phyloP scores from a whole-genome alignment of 2,329 filamentous ascomycete genomes.

The Fusarium bactridioides region DNA sequence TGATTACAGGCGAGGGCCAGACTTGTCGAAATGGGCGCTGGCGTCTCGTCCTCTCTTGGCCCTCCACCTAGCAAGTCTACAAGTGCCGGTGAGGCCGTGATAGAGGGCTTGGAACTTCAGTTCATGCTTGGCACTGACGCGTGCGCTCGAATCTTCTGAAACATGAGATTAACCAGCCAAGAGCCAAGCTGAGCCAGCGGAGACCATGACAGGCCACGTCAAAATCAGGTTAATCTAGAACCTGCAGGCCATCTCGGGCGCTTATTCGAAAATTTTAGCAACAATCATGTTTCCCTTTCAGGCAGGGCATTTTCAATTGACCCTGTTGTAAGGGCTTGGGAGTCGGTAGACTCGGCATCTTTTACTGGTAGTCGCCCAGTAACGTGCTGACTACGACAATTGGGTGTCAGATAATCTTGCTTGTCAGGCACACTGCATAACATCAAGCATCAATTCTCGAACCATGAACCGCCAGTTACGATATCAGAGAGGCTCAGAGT shows the following conservation, averaged over 20 bases:
- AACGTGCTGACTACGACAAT: constrained; percentile 26
- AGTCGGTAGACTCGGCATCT: constrained; percentile 36
- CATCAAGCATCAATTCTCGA: neutral
- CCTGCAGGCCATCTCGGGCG: neutral
- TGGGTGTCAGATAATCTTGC: constrained; percentile 30
- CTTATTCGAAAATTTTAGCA: constrained; percentile 9
- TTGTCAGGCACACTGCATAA: constrained; percentile 9
- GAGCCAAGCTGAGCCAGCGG: constrained; percentile 13
- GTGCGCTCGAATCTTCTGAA: constrained; percentile 16
- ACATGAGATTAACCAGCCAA: constrained; percentile 19
- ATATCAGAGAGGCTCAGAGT: constrained; percentile 14
- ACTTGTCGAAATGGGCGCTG: constrained; percentile 12
- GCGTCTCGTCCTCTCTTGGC: constrained; percentile 31
- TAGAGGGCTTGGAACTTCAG: constrained; percentile 9
- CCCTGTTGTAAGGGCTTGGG: constrained; percentile 12
- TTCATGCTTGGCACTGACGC: constrained; percentile 40
- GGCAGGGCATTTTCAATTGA: constrained; percentile 5
- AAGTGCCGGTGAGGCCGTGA: constrained; percentile 30
- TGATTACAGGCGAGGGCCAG: neutral
- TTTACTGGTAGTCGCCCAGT: neutral
- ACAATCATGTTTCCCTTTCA: constrained; percentile 17
- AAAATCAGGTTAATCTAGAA: constrained; percentile 23
- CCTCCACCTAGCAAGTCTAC: constrained; percentile 15
- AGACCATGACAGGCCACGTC: constrained; percentile 9
- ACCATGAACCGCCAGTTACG: neutral